Evolutionary conservation across 1,284 basidiomycete species (phyloP).

Genomic region (Marasmius sp.): DNA sequence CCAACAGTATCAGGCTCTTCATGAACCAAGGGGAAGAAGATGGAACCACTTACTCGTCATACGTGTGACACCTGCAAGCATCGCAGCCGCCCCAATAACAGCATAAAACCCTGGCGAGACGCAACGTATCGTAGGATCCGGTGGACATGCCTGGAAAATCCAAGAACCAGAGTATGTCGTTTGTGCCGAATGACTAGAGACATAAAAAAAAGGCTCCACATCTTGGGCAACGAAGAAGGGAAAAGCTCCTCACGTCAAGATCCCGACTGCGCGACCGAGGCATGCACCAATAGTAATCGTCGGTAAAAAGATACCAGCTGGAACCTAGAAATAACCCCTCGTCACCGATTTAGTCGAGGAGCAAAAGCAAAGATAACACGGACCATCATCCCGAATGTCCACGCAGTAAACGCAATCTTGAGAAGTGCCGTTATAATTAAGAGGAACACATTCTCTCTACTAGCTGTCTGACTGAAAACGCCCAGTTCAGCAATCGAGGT

Average conservation of each 20-base stretch:
- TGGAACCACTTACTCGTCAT: conserved; percentile 62
- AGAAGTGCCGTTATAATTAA: conserved; percentile 59
- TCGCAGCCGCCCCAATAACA: conserved; percentile 79
- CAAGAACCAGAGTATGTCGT: conserved; percentile 61
- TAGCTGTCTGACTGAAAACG: conserved; percentile 51
- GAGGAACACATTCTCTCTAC: conserved; percentile 66
- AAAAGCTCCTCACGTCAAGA: conserved; percentile 53
- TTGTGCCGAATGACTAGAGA: conserved; percentile 60
- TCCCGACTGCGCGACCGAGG: conserved; percentile 65
- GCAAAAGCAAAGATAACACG: conserved; percentile 11
- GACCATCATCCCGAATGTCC: conserved; percentile 80
- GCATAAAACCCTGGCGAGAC: conserved; percentile 84
- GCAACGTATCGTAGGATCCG: conserved; percentile 65
- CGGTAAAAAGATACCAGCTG: conserved; percentile 74
- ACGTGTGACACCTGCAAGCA: conserved; percentile 78
- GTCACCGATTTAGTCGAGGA: neutral
- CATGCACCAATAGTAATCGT: conserved; percentile 74
- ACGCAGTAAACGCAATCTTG: conserved; percentile 65
- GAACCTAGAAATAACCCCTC: conserved; percentile 41
- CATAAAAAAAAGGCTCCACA: neutral
- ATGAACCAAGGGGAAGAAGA: neutral
- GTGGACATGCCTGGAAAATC: conserved; percentile 70
- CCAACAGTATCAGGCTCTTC: neutral
- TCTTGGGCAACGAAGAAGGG: neutral
- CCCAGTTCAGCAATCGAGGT: conserved; percentile 1